phyloP scores from a whole-genome alignment of 768 basidiomycete species.

The Naematelia aurantialba region DNA sequence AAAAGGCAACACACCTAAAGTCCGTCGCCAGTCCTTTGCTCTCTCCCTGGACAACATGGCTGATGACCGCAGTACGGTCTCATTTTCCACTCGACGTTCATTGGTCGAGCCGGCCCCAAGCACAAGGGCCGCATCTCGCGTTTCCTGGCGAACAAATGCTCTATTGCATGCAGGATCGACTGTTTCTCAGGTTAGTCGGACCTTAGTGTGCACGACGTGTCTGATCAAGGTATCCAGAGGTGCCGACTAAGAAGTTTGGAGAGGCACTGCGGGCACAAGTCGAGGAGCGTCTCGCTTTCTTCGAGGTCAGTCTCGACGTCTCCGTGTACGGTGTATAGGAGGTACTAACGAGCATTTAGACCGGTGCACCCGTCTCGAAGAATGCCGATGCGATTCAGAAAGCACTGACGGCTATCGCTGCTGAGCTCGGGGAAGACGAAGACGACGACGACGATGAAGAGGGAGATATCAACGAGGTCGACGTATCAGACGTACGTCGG shows the following conservation, averaged over 20 bases:
- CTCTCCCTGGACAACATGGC: neutral
- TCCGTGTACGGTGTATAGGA: constrained; percentile 9
- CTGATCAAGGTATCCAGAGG: constrained; percentile 25
- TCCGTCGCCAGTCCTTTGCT: constrained; percentile 44
- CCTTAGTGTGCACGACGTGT: neutral
- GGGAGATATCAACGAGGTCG: constrained; percentile 59
- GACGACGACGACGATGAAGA: constrained; percentile 61
- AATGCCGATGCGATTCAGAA: constrained; percentile 84
- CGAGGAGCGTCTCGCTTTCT: constrained; percentile 90
- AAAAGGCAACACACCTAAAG: constrained; percentile 97
- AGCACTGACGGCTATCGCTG: constrained; percentile 67
- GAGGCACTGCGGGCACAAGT: constrained; percentile 91
- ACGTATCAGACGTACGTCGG: constrained; percentile 41
- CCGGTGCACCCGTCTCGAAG: constrained; percentile 80
- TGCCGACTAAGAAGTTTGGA: constrained; percentile 85
- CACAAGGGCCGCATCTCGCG: constrained; percentile 96
- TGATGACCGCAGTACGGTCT: constrained; percentile 75
- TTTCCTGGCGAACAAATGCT: constrained; percentile 98
- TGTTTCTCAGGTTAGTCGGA: constrained; percentile 71
- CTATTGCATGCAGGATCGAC: constrained; percentile 94
- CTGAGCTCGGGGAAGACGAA: constrained; percentile 38
- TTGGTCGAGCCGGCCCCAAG: constrained; percentile 88
- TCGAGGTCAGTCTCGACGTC: constrained; percentile 57
- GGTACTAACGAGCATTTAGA: too few relatives aligned
- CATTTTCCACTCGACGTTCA: constrained; percentile 95